Base-by-base conservation (phyloP, 495 filamentous ascomycete genomes). In the Penicillium verhagenii region DNA sequence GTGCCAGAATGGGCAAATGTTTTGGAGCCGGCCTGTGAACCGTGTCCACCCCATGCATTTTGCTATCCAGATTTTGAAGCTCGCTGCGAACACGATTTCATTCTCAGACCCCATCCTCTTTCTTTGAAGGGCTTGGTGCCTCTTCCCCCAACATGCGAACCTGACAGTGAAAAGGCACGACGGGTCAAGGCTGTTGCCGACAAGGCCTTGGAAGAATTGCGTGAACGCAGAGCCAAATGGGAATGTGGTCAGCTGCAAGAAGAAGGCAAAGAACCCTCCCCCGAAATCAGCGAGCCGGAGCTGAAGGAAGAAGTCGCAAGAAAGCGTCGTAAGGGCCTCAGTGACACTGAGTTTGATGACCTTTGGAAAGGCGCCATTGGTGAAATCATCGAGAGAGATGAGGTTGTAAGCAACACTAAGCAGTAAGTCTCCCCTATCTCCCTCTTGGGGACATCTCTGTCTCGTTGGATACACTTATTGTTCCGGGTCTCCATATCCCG, bases 101-200 rank as follows among this genome's bases (percentile, higher is more conserved):
- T 97, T 44, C 79, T 94, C 24, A 86, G 88, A 65, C 80, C 86
- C 6, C 94, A 97, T 69, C 93, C 91, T 6, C 77, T 96, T 11
- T 85, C 92, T 0, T 64, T 97, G 0, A 85, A 86, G 20, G 93
- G 94, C 4, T 61, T 94, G 13, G 63, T 97, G 8, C 94, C 94
- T 16, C 73, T 97, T 24, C 83, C 93, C 1, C 93, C 94, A 11
- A 91, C 88, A n/a, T 98, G 94, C 67, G 93, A 96, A 67, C 86
- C 95, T 1, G 95, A 98, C 67, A 89, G 91, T 46, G 90, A 93
- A 67, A 97, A 96, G 65, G 89, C 87, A 18, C 87, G 91, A 44
- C 84, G 86, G 23, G 90, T 97, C 40, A 87, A 91, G 62, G 82
- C 86, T 33, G 91, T 98, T 21, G 91, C 91, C 4, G 87, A 97